phyloP scores from a whole-genome alignment of 139 green algal genomes.

The Nannochloris sp. region DNA sequence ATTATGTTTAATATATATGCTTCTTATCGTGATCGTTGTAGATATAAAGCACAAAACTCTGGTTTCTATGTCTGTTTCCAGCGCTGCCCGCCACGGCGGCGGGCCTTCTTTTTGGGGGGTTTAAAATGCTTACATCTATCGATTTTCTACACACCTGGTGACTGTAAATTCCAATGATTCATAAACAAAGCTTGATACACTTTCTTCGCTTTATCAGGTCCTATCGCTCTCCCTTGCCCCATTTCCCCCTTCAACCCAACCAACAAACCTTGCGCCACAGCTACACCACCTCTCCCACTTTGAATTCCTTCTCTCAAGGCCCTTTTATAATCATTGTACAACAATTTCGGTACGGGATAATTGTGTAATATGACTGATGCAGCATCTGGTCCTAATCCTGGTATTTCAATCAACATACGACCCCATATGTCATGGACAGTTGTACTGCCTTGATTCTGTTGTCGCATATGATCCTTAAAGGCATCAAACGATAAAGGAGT shows the following conservation, averaged over 20 bases:
- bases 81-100: too few relatives aligned
- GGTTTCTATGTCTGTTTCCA: too few relatives aligned
- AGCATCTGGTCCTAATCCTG: slow-evolving; percentile 32
- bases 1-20: too few relatives aligned
- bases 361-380: slow-evolving; percentile 22
- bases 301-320: neutral
- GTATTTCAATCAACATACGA: slow-evolving; percentile 34
- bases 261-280: slow-evolving; percentile 22
- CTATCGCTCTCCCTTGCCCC: neutral
- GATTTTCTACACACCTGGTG: too few relatives aligned
- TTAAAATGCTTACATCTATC: too few relatives aligned
- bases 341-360: slow-evolving; percentile 37
- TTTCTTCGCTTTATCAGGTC: neutral
- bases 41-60: too few relatives aligned
- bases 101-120: too few relatives aligned
- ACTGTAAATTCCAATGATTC: neutral
- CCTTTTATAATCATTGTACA: slow-evolving; percentile 28
- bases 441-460: neutral
- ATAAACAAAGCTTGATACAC: slow-evolving; percentile 8
- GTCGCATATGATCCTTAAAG: slow-evolving; percentile 7
- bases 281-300: neutral
- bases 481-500: slow-evolving; percentile 9
- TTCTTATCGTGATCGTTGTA: too few relatives aligned
- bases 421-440: slow-evolving; percentile 49
- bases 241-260: slow-evolving; percentile 2